Base-by-base conservation (phyloP, 2,329 filamentous ascomycete genomes). In the Colletotrichum simmondsii region DNA sequence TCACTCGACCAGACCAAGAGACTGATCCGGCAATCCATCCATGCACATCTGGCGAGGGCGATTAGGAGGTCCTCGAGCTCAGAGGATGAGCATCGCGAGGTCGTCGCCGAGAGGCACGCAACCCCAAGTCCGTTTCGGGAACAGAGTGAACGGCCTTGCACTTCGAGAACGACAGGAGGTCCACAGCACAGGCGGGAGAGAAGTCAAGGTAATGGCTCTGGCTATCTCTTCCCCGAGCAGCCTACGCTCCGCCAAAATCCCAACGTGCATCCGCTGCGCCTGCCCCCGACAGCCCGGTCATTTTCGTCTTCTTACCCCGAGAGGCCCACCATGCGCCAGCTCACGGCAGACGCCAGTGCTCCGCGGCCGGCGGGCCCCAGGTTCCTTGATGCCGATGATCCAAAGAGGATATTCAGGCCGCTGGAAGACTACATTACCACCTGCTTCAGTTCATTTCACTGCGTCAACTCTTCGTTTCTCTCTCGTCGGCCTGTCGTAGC, bases 391-490 rank as follows among this genome's bases (percentile, higher is more conserved):
- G 75, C 75, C 19, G 71, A 76, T 54, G 87, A 86, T 4, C 82
- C 87, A 3, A 91, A 88, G 77, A 86, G 85, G 49, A 90, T 96
- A 12, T 98, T 98, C 80, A 92, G 90, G 73, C 87, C 88, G 5
- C 80, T 98, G 16, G 94, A 97, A 81, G 92, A 95, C 73, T 96
- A 97, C 78, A 88, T 98, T 53, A 84, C 91, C 62, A 81, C 84
- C 24, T 92, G 89, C 76, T 94, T 97, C 77, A 88, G 89, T 67
- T 91, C 92, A 0, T 91, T 91, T 76, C 88, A 93, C 65, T 92
- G 89, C 75, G 82, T 98, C n/a, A 97, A 97, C 79, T 86, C 85
- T 16, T 95, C 95, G 0, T 98, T 98, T 79, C 84, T 88, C 49
- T 88, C 88, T 1, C 82, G 74, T 64, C 71, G 78, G 14, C 58